Base-by-base conservation (phyloP, 371 early-diverging fungal genomes). In the Mucor piriformis region DNA sequence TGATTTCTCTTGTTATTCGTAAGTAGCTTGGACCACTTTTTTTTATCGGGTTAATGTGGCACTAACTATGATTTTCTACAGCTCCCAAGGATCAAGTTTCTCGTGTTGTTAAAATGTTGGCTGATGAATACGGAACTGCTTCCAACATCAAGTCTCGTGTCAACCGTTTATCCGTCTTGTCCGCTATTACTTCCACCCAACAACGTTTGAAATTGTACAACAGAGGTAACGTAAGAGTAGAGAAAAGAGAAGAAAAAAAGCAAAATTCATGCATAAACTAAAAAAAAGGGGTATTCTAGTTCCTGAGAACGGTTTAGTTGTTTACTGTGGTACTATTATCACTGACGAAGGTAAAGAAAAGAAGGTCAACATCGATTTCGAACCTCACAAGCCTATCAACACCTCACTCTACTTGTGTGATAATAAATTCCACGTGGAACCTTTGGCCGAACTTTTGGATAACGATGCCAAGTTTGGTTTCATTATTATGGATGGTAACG, bases 71-170 rank as follows among this genome's bases (percentile, higher is more conserved):
- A 13, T 46, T 42, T 16, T 3, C 18, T 27, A 10, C 61, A 83
- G 83, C 91, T 67, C 97, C 99, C 69, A 84, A 92, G 79, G 94
- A 95, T 80, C 99, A 99, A 76, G 89, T 99, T 56, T 85, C 97
- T 7, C 91, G 90, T 66, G 88, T 92, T 10, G 82, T 87, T 29
- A 94, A 92, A 73, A 97, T 99, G 97, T 87, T 99, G 78, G 94
- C 98, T 21, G 99, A 97, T 74, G 99, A 99, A 88, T 96, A 97
- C 73, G 99, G 99, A 58, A 99, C 99, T 24, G 99, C 99, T 16
- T 97, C 99, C 70, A 99, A 99, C 86, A 99, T 99, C 78, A 99
- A 99, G 81, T 95, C 95, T 56, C 93, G 99, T 61, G 99, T 99
- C 50, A 99, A 99, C 83, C 86, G 99, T 51, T 86, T 95, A 34